phyloP scores from a whole-genome alignment of 2,329 filamentous ascomycete genomes.

The Seiridium unicorne region DNA sequence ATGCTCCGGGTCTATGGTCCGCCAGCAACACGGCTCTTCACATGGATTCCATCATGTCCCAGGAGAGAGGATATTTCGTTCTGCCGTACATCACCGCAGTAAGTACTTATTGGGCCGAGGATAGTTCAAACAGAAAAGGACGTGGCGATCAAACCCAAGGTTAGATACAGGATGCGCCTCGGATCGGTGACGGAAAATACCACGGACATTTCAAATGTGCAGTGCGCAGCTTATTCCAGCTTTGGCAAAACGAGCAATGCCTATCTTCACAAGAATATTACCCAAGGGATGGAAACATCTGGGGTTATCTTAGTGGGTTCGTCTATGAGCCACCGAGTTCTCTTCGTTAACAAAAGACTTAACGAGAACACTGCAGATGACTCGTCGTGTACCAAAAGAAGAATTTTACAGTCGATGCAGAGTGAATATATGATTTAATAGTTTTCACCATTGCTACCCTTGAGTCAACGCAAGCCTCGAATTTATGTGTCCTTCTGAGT shows the following conservation, averaged over 20 bases:
- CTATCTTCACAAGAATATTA: not conserved
- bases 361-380: no score
- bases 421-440: no score
- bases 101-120: not conserved
- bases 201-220: not conserved
- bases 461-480: no score
- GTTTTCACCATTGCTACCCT: no score
- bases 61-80: not conserved
- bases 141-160: not conserved
- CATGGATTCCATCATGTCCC: not conserved
- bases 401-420: no score
- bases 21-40: not conserved
- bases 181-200: not conserved
- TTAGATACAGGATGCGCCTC: not conserved
- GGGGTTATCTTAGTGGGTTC: not conserved
- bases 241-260: not conserved
- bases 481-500: no score
- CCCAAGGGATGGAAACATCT: not conserved
- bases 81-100: not conserved
- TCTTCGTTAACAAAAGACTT: no score
- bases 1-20: conserved; percentile 2
- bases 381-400: no score
- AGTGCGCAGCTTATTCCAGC: not conserved
- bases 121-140: not conserved
- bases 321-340: not conserved